Base-by-base conservation (phyloP, 352 stramenopile genomes). In the Aphanomyces stellatus region DNA sequence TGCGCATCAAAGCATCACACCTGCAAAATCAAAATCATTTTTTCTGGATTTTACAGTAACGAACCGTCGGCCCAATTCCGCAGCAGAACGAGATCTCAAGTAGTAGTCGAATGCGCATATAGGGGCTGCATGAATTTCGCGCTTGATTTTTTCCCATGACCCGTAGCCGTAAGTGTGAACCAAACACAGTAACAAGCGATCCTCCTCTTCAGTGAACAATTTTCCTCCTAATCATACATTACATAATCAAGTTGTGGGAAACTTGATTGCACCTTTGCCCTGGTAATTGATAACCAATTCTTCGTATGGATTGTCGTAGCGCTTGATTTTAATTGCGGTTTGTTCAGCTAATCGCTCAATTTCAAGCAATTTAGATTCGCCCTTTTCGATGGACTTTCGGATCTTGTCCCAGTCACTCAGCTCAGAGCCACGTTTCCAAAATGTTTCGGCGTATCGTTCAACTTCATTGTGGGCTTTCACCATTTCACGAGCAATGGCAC, bases 31-130 rank as follows among this genome's bases (percentile, higher is more conserved):
- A 43, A 8, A 43, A 17, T 43, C 37, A 17, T 17, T 43, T 43
- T 43, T 17, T 8, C 8, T 8, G 8, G 37, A 8, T 17, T 43
- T 8, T 43, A 43, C 37, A 43, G 17, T 17, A 43, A 53, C 46
- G 24, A 22, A 53, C 13, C 96, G 91, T 48, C 96, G 95, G 31
- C 97, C 93, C 37, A 99, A 96, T 72, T 99, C 96, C 5, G 85
- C 84, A 1, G 93, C 88, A 15, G 89, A 98, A 43, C 97, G 85
- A 11, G 91, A 98, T 40, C 98, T 98, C 74, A 99, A 96, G 74
- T 98, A 99, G 83, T 98, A 99, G 70, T 99, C 96, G 53, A 99
- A 99, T 17, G 96, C 84, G 71, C 99, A 99, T 75, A 86, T 80
- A 53, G 92, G 82, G 35, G 91, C 76, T 24, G 82, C 81, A 57